Conservation (phyloP, 1,284 basidiomycete genomes). For the Clitocybe nebularis region DNA sequence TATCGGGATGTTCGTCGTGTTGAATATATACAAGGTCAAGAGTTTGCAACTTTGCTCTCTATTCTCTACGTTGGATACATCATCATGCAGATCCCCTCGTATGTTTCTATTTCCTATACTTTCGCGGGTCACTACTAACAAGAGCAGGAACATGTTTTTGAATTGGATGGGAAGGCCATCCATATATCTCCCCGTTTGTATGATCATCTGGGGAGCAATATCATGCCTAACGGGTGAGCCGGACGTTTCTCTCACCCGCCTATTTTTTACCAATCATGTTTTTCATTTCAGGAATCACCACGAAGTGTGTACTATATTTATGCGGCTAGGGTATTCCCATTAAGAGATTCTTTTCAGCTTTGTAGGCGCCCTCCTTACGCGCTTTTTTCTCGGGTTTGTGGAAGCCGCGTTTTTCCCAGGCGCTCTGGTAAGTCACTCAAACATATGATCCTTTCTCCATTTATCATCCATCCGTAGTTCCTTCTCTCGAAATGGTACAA, state of each 20-base stretch:
- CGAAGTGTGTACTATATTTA: conserved; percentile 35
- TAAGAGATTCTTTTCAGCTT: conserved; percentile 40
- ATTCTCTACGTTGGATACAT: conserved; percentile 80
- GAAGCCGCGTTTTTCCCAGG: conserved; percentile 79
- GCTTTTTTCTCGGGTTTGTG: conserved; percentile 74
- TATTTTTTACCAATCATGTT: conserved; percentile 8
- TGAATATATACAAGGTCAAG: conserved; percentile 19
- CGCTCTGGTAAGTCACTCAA: conserved; percentile 32
- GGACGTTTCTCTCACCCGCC: conserved; percentile 5
- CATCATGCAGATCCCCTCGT: conserved; percentile 79
- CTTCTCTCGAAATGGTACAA: conserved; percentile 75
- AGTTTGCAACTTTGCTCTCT: conserved; percentile 70
- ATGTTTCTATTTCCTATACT: conserved; percentile 21
- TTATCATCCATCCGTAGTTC: conserved; percentile 30
- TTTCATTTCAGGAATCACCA: conserved; percentile 59
- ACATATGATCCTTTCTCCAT: background rate
- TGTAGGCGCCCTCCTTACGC: conserved; percentile 61
- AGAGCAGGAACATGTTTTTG: conserved; percentile 66
- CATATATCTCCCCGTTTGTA: conserved; percentile 67
- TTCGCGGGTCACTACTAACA: background rate
- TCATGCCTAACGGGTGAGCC: conserved; percentile 54
- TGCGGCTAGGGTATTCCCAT: background rate
- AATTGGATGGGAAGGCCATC: conserved; percentile 72
- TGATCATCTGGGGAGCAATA: conserved; percentile 70
- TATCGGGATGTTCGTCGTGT: background rate